Evolutionary conservation across 768 basidiomycete genomes (phyloP).

Genomic region (Kwoniella pini): DNA sequence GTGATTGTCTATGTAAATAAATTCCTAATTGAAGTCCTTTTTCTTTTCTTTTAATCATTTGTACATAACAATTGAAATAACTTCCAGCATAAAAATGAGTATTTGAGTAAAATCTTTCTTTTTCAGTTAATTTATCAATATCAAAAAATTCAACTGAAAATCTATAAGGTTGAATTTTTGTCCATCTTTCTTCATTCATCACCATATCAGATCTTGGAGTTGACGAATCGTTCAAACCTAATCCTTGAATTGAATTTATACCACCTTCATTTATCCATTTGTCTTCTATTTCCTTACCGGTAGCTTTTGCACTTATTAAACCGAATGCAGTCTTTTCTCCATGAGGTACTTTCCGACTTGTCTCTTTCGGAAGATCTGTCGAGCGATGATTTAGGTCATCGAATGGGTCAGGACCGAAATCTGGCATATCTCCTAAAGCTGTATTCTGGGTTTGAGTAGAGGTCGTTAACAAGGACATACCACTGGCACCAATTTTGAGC

Average conservation of each 20-base stretch:
- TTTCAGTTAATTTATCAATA: constrained; percentile 76
- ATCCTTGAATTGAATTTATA: background rate
- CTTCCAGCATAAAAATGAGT: constrained; percentile 90
- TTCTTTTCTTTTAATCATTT: constrained; percentile 78
- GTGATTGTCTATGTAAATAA: constrained; percentile 75
- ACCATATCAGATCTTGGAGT: background rate
- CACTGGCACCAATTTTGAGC: constrained; percentile 71
- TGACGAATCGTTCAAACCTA: constrained; percentile 4
- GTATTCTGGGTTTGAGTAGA: background rate
- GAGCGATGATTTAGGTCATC: background rate
- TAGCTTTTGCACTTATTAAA: constrained; percentile 27
- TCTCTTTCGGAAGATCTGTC: background rate
- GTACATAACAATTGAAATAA: constrained; percentile 72
- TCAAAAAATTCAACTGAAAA: constrained; percentile 89
- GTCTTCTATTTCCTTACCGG: constrained; percentile 29
- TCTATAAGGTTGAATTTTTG: constrained; percentile 60
- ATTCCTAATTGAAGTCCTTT: constrained; percentile 71
- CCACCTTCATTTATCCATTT: constrained; percentile 24
- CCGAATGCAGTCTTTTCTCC: constrained; percentile 54
- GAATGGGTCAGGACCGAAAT: constrained; percentile 43
- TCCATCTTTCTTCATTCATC: constrained; percentile 38
- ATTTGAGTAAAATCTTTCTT: constrained; percentile 75
- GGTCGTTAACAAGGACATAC: constrained; percentile 20
- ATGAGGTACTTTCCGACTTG: constrained; percentile 23
- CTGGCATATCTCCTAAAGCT: constrained; percentile 29